Percentiles rank a stretch among this genome's conserved stretches.
These are phyloP conservation scores for Mycena venus DNA, from an alignment of 768 basidiomycete genomes.

Conservation along the genomic window DNA sequence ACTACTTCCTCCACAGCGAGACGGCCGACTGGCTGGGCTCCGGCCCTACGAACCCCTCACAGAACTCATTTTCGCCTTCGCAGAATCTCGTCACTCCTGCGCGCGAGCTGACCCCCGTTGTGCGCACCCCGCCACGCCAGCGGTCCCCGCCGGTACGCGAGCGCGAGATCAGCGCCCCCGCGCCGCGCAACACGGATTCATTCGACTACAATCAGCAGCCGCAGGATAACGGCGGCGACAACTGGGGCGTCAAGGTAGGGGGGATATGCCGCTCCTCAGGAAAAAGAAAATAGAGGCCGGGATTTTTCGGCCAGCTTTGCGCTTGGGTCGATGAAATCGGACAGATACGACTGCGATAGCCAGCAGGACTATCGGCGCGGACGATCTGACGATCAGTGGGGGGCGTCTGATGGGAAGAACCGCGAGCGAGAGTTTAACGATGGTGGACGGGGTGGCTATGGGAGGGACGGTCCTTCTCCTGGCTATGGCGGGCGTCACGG, in stretches of 20 bases:
- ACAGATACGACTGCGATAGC: not conserved
- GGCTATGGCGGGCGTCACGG: not conserved
- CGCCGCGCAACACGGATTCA: slow-evolving; percentile 12
- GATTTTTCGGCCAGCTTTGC: slow-evolving; percentile 9
- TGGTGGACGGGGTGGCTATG: not conserved
- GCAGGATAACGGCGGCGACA: not conserved
- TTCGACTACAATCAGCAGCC: slow-evolving; percentile 26
- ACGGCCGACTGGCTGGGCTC: slow-evolving; percentile 23
- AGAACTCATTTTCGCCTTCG: slow-evolving; percentile 31
- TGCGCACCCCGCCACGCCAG: not conserved
- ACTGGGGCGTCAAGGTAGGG: not conserved
- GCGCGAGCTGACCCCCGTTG: not conserved
- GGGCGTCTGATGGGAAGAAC: not conserved
- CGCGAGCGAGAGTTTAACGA: not conserved
- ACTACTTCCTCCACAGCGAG: slow-evolving; percentile 30
- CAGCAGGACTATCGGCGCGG: not conserved
- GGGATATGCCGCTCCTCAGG: not conserved
- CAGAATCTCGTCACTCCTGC: slow-evolving; percentile 22
- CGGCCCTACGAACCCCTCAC: slow-evolving; percentile 14
- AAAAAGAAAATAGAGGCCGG: not conserved
- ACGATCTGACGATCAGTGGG: not conserved
- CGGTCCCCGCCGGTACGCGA: not conserved
- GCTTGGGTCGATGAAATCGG: slow-evolving; percentile 32
- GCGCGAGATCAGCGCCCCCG: slow-evolving; percentile 20
- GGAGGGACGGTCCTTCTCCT: not conserved